A percentile compares a stretch with the other conserved stretches of the same genome.
phyloP scores from a whole-genome alignment of 2,329 filamentous ascomycete species.

The Penicillium brevicompactum region DNA sequence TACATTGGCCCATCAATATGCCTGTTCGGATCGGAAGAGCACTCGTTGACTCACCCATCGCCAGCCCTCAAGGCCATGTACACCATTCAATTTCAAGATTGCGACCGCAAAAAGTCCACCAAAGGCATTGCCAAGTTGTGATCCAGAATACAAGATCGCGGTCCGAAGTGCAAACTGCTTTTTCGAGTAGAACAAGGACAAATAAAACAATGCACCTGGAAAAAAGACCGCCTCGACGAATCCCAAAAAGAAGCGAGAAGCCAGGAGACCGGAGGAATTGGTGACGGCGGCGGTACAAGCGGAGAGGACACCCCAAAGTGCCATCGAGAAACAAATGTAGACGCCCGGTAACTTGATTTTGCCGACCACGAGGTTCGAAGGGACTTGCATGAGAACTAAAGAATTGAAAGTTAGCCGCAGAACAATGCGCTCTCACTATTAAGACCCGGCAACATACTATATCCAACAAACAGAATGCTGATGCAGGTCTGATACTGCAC shows the following conservation, averaged over 20 bases:
- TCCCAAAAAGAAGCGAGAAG: conserved; percentile 42
- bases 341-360: conserved; percentile 31
- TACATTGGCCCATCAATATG: background rate
- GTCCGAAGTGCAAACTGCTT: conserved; percentile 49
- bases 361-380: conserved; percentile 47
- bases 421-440: conserved; percentile 5
- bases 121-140: conserved; percentile 15
- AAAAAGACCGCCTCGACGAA: conserved; percentile 51
- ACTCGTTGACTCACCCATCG: background rate
- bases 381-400: conserved; percentile 32
- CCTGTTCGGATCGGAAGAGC: background rate
- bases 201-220: conserved; percentile 64
- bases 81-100: conserved; percentile 3
- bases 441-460: background rate
- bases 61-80: background rate
- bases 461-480: conserved; percentile 47
- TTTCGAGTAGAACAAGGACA: conserved; percentile 69
- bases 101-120: conserved; percentile 16
- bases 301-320: conserved; percentile 18
- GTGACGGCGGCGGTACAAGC: conserved; percentile 16
- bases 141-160: conserved; percentile 42
- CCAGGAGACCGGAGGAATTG: conserved; percentile 13
- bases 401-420: conserved; percentile 17
- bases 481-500: conserved; percentile 50
- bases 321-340: conserved; percentile 19